Percentiles rank a stretch among this genome's conserved stretches.
Evolutionary conservation across 2,329 filamentous ascomycete genomes (phyloP).

Genomic region (Fusarium heterosporum): DNA sequence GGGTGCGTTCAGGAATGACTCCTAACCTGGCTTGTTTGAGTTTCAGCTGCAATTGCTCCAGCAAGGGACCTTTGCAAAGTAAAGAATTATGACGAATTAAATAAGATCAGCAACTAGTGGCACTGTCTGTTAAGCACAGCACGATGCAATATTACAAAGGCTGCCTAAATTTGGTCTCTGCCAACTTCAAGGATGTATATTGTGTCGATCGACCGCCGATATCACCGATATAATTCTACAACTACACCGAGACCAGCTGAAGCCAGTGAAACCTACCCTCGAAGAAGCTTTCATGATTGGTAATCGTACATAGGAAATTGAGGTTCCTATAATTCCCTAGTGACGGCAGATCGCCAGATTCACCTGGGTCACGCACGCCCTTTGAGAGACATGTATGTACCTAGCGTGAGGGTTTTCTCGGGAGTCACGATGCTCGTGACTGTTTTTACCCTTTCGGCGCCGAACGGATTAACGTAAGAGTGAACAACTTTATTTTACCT

Average conservation of each 20-base stretch:
- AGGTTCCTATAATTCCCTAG: constrained; percentile 30
- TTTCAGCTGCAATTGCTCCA: constrained; percentile 28
- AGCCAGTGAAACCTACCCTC: background rate
- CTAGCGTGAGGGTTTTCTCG: constrained; percentile 30
- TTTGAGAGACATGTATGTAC: constrained; percentile 32
- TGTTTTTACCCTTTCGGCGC: constrained; percentile 5
- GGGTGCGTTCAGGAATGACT: constrained; percentile 21
- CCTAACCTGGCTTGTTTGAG: constrained; percentile 28
- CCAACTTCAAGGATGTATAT: constrained; percentile 21
- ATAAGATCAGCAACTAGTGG: background rate
- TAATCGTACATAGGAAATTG: constrained; percentile 16
- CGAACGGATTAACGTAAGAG: background rate
- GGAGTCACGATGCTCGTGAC: constrained; percentile 3
- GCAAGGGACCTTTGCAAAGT: constrained; percentile 36
- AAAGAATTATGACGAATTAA: constrained; percentile 21
- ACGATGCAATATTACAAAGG: constrained; percentile 25
- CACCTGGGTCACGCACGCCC: constrained; percentile 29
- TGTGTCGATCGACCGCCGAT: constrained; percentile 24
- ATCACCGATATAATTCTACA: constrained; percentile 9
- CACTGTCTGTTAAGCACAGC: background rate
- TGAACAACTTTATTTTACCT: constrained; percentile 4
- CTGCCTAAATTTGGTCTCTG: constrained; percentile 35
- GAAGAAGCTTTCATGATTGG: constrained; percentile 7
- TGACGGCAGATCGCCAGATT: constrained; percentile 9
- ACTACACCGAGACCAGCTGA: constrained; percentile 17